Evolutionary conservation across 2,329 filamentous ascomycete species (phyloP), one percentile per base, ranked within the genome.

Genomic region (Penicillium verrucosum): DNA sequence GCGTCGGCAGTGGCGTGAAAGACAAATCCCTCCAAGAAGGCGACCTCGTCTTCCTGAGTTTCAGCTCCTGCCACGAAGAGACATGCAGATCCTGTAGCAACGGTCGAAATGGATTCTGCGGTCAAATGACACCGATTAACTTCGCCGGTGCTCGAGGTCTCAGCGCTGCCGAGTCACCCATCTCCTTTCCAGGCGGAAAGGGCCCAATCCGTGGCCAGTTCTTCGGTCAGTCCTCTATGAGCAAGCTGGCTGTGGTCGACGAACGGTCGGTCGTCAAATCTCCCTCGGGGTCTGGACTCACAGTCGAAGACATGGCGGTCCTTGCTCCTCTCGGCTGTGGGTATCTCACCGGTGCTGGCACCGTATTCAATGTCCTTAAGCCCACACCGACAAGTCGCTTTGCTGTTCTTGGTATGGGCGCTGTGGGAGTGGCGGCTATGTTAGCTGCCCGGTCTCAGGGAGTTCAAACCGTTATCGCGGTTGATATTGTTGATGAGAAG

Each of bases 401-500:
- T 14, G 68, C 58, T 3, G 57, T 73, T 4, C 51, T 73, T 12
- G 71, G 71, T 1, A 63, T 72, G 61, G 71, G 71, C 1, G 69
- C 64, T 8, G 65, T 68, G 2, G 65, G 65, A 0, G 16, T 67
- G 12, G 57, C 61, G 10, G 65, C 64, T 1, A 29, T 66, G 54
- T 42, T 68, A 50, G 59, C 65, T n/a, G 65, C 65, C 1, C 56
- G 51, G 7, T 56, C 58, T 29, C 45, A 45, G 60, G 45, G 73
- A 1, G 64, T 64, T 3, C 49, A 61, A 25, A 60, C 43, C 8
- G 10, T 82, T 49, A 75, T 82, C 10, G 80, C 74, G 5, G 72
- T 81, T 8, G 80, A 82, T 58, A 67, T 80, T 10, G 70, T 80
- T 12, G 65, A 73, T 8, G 63, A 64, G 5, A 71, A 77, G 21